Percentiles rank a stretch among this genome's conserved stretches.
phyloP scores from a whole-genome alignment of 2,329 filamentous ascomycete species.

The Simplicillium aogashimaense region DNA sequence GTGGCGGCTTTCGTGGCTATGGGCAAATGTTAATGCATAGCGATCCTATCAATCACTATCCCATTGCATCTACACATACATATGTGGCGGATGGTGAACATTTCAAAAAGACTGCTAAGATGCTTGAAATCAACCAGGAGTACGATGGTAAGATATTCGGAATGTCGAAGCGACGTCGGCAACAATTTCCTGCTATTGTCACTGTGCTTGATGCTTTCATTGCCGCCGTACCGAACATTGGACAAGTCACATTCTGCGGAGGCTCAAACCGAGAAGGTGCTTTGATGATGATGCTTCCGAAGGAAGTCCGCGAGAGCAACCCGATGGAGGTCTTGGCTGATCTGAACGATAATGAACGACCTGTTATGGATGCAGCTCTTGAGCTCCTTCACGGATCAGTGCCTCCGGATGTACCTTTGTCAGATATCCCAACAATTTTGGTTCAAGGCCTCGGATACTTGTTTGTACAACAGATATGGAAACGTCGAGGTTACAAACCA shows the following conservation, averaged over 20 bases:
- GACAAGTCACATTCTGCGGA: constrained; percentile 71
- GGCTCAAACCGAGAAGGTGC: constrained; percentile 81
- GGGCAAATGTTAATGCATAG: constrained; percentile 80
- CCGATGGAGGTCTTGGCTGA: constrained; percentile 42
- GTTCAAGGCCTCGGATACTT: constrained; percentile 30
- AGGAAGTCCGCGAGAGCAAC: constrained; percentile 48
- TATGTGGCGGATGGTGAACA: constrained; percentile 55
- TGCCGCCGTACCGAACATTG: constrained; percentile 58
- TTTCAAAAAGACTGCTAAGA: constrained; percentile 45
- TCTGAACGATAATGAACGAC: constrained; percentile 14
- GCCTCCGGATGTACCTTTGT: constrained; percentile 25
- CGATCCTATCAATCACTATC: constrained; percentile 66
- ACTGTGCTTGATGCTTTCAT: constrained; percentile 70
- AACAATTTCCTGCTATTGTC: constrained; percentile 76
- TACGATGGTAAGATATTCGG: constrained; percentile 56
- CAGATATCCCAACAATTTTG: constrained; percentile 29
- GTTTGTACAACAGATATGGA: constrained; percentile 42
- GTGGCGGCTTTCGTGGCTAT: constrained; percentile 84
- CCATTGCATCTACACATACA: constrained; percentile 72
- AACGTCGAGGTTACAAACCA: constrained; percentile 34
- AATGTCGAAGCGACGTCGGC: constrained; percentile 67
- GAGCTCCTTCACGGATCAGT: constrained; percentile 29
- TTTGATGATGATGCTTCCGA: constrained; percentile 60
- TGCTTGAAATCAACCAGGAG: constrained; percentile 40
- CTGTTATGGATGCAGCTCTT: constrained; percentile 25